A percentile compares a stretch with the other conserved stretches of the same genome.
phyloP scores from a whole-genome alignment of 2,329 filamentous ascomycete species.

The Hansfordia pulvinata region DNA sequence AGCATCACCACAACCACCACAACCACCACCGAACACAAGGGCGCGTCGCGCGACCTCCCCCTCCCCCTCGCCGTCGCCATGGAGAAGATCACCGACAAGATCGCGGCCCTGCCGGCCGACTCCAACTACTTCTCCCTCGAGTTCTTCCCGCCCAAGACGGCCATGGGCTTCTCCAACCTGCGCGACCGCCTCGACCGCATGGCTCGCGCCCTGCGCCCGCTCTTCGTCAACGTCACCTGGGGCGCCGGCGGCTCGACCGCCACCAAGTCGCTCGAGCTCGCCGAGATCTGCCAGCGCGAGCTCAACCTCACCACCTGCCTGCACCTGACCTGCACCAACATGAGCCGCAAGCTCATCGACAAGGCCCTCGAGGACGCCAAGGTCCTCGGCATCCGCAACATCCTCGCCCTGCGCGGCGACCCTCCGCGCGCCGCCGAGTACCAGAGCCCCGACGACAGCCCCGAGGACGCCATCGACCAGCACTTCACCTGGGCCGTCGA shows the following conservation, averaged over 20 bases:
- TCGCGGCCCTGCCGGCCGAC: conserved; percentile 73
- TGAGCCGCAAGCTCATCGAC: conserved; percentile 77
- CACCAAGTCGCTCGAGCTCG: conserved; percentile 81
- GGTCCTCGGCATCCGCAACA: conserved; percentile 81
- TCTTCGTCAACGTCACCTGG: conserved; percentile 98
- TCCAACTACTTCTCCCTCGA: conserved; percentile 89
- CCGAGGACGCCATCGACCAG: conserved; percentile 49
- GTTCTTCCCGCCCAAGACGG: conserved; percentile 97
- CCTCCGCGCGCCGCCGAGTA: conserved; percentile 86
- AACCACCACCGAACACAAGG: too few species aligned
- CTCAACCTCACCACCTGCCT: conserved; percentile 87
- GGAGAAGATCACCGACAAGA: conserved; percentile 92
- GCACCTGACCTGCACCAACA: conserved; percentile 95
- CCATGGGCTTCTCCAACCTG: conserved; percentile 89
- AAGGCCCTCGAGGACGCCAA: conserved; percentile 85
- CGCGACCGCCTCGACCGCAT: conserved; percentile 89
- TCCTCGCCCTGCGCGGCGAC: conserved; percentile 82
- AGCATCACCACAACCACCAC: too few species aligned
- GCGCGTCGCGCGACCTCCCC: too few species aligned
- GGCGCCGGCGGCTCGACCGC: conserved; percentile 89
- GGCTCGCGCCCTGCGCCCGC: conserved; percentile 76
- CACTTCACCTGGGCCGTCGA: conserved; percentile 86
- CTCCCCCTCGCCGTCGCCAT: too few species aligned
- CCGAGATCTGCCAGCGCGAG: conserved; percentile 88
- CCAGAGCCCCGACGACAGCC: conserved; percentile 43